Base-by-base conservation (phyloP, 2,329 filamentous ascomycete species). In the Davidsoniella virescens region DNA sequence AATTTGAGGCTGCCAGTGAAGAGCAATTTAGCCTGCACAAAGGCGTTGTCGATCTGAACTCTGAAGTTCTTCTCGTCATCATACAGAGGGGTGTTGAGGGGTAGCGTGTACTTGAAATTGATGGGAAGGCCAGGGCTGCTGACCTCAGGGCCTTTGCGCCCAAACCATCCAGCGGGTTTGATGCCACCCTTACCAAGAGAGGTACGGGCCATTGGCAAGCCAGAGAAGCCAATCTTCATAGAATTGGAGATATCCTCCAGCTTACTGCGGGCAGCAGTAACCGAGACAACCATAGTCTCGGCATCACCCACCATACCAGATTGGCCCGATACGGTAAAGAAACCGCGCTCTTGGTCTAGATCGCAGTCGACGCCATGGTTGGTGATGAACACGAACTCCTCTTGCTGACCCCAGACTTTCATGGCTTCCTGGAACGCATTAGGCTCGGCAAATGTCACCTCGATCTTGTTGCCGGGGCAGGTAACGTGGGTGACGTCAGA, bases 1-100 rank as follows among this genome's bases (percentile, higher is more conserved):
- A 67, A 69, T 43, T 43, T 59, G n/a, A 70, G 59, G 52, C 64
- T 63, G 29, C 67, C 67, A 1, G 65, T 67, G 41, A 70, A 64
- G 12, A 64, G 64, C 38, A 67, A 58, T 10, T 59, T 59, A 17
- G 63, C 59, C 12, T 59, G 59, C 46, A 70, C 59, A 38, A 56
- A 54, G 38, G 61, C 65, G 9, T 57, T 54, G 41, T 67, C 59
- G 20, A 64, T 64, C 2, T 57, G 61, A 16, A 65, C 58, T 6
- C 57, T 62, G 45, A 67, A 52, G 54, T 63, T 63, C 9, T 57
- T 55, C 7, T 55, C 53, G 23, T 60, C 56, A 23, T 56, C 54
- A 52, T 58, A 65, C 33, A 65, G 55, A 4, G 57, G 10, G 8
- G 10, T 55, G 16, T 59, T 60, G 17, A 38, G 10, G 23, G 47